These are phyloP conservation scores for Pseudomonodictys pantanalensis DNA, from an alignment of 495 filamentous ascomycete species.

Conservation along the genomic window DNA sequence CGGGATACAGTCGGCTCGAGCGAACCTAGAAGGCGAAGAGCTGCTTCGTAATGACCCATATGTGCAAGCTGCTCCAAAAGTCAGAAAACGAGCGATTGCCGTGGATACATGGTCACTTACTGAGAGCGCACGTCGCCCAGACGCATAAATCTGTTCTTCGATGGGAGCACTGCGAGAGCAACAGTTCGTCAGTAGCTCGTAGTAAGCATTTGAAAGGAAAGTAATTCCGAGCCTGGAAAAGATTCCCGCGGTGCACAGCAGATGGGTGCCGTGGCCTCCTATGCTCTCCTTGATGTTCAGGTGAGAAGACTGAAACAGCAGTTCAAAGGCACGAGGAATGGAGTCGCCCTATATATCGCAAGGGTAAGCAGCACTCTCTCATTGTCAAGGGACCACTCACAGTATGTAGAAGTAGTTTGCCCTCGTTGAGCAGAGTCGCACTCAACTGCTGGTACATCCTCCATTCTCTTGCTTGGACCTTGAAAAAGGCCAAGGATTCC, in stretches of 20 bases:
- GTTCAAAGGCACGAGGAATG: conserved; percentile 70
- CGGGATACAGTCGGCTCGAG: conserved; percentile 65
- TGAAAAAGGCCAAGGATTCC: conserved; percentile 79
- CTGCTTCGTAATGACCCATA: conserved; percentile 70
- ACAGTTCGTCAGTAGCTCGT: conserved; percentile 74
- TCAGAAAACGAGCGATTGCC: conserved; percentile 30
- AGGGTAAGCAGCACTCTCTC: no score
- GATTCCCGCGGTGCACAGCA: conserved; percentile 66
- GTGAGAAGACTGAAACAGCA: conserved; percentile 75
- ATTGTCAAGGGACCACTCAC: conserved; percentile 42
- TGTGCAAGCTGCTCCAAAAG: conserved; percentile 49
- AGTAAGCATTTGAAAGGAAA: conserved; percentile 60
- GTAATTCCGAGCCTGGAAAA: conserved; percentile 65
- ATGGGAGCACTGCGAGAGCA: conserved; percentile 62
- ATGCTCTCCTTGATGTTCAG: conserved; percentile 75
- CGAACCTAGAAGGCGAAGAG: conserved; percentile 62
- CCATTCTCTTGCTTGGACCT: conserved; percentile 81
- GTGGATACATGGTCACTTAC: conserved; percentile 41
- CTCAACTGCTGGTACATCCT: conserved; percentile 86
- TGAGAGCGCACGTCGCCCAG: conserved; percentile 56
- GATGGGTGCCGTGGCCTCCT: conserved; percentile 68
- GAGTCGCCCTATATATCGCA: conserved; percentile 86
- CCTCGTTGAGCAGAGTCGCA: conserved; percentile 81
- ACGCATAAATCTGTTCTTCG: conserved; percentile 72
- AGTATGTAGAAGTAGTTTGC: conserved; percentile 68